These are phyloP conservation scores for Thelephora ganbajun DNA, from an alignment of 768 basidiomycete species.

Conservation along the genomic window DNA sequence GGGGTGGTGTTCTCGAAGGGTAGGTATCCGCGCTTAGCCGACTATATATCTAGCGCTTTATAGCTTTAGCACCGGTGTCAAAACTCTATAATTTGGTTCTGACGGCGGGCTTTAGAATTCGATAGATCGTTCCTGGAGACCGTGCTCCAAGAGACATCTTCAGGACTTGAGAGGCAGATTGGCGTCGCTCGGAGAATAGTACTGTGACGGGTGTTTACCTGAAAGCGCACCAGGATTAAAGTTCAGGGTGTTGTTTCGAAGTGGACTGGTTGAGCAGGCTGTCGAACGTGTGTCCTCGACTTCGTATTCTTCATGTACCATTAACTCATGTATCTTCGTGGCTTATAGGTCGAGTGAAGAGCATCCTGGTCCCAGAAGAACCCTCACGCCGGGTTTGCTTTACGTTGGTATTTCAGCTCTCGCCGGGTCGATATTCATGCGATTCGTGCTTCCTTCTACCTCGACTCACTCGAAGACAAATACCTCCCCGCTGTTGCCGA, in stretches of 20 bases:
- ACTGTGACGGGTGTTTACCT: slow-evolving; percentile 40
- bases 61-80: no score
- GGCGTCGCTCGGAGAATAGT: slow-evolving; percentile 50
- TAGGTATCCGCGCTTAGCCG: no score
- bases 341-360: slow-evolving; percentile 60
- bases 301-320: no score
- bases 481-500: slow-evolving; percentile 59
- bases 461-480: slow-evolving; percentile 52
- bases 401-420: slow-evolving; percentile 85
- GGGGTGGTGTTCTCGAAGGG: no score
- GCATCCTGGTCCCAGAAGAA: slow-evolving; percentile 69
- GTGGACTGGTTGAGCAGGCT: slow-evolving; percentile 81
- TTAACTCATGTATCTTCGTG: background rate
- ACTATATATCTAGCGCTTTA: no score
- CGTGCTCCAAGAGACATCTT: slow-evolving; percentile 59
- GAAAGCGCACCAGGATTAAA: slow-evolving; percentile 43
- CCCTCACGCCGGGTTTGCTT: slow-evolving; percentile 79
- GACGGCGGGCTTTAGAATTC: no score
- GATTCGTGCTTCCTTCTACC: slow-evolving; percentile 55
- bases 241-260: slow-evolving; percentile 61
- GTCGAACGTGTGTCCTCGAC: slow-evolving; percentile 60
- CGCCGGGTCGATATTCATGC: slow-evolving; percentile 54
- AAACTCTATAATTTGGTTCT: no score
- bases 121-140: no score
- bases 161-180: slow-evolving; percentile 66